phyloP scores from a whole-genome alignment of 352 stramenopile genomes.

The Phytophthora sansomeana region DNA sequence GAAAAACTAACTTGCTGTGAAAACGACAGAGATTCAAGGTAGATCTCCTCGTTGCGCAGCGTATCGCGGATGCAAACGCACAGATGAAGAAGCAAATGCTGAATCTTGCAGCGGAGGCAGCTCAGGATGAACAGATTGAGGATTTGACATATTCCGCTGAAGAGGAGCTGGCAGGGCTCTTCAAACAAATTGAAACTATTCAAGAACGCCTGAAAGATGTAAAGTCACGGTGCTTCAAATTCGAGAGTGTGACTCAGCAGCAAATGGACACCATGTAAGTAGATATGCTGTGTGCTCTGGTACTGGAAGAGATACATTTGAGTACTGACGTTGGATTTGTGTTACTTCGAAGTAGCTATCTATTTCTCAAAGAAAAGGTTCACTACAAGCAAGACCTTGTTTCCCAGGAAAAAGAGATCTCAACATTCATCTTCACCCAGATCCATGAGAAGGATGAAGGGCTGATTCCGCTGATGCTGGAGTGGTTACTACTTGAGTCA shows the following conservation, averaged over 20 bases:
- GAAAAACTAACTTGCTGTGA: neutral
- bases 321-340: conserved; percentile 13
- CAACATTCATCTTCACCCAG: conserved; percentile 65
- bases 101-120: conserved; percentile 52
- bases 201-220: conserved; percentile 63
- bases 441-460: conserved; percentile 64
- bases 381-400: conserved; percentile 78
- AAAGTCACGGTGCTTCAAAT: conserved; percentile 76
- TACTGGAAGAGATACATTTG: neutral
- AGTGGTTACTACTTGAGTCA: conserved; percentile 81
- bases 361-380: conserved; percentile 87
- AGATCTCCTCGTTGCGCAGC: conserved; percentile 76
- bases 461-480: conserved; percentile 69
- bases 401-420: conserved; percentile 71
- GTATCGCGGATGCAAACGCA: conserved; percentile 66
- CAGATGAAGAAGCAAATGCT: conserved; percentile 75
- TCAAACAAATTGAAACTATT: conserved; percentile 57
- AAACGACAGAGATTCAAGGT: conserved; percentile 70
- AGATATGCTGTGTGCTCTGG: neutral
- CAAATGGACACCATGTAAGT: conserved; percentile 75
- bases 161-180: conserved; percentile 56
- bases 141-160: conserved; percentile 28
- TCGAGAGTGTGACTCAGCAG: conserved; percentile 58
- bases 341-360: conserved; percentile 69
- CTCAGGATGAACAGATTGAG: conserved; percentile 40